A percentile compares a stretch with the other conserved stretches of the same genome.
These are phyloP conservation scores for Chenopodium berlandieri DNA, from an alignment of 148 eudicot species.

Conservation along the genomic window DNA sequence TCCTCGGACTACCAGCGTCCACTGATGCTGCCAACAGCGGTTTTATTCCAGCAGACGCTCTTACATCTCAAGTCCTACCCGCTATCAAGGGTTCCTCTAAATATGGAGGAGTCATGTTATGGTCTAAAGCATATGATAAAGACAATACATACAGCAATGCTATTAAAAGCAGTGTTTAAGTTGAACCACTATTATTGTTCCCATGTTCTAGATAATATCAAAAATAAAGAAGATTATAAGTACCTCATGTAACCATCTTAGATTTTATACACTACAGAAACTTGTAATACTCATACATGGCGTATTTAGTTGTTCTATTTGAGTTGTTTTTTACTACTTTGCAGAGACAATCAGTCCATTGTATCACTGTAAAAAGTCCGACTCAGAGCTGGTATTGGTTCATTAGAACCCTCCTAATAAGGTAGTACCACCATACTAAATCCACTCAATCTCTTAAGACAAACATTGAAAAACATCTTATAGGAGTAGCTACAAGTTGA, in stretches of 20 bases:
- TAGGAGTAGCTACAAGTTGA: background rate
- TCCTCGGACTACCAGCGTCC: conserved; percentile 40
- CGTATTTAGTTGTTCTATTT: background rate
- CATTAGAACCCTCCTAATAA: too few relatives aligned
- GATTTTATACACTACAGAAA: background rate
- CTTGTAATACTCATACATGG: background rate
- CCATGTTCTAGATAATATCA: too few relatives aligned
- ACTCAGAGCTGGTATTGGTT: too few relatives aligned
- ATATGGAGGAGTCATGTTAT: conserved; percentile 45
- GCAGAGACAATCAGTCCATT: too few relatives aligned
- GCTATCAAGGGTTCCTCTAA: conserved; percentile 23
- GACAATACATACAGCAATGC: conserved; percentile 10
- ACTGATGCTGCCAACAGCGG: conserved; percentile 32
- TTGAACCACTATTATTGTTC: background rate
- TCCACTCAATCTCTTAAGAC: too few relatives aligned
- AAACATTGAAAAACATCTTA: too few relatives aligned
- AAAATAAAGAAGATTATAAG: background rate
- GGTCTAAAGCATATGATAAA: conserved; percentile 22
- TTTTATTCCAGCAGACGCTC: conserved; percentile 28
- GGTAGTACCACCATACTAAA: too few relatives aligned
- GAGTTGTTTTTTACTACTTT: too few relatives aligned
- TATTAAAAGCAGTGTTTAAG: conserved; percentile 13
- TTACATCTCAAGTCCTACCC: conserved; percentile 31
- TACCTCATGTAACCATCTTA: background rate
- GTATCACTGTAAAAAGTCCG: too few relatives aligned